phyloP scores from a whole-genome alignment of 2,329 filamentous ascomycete genomes.

The Fusarium sp. region DNA sequence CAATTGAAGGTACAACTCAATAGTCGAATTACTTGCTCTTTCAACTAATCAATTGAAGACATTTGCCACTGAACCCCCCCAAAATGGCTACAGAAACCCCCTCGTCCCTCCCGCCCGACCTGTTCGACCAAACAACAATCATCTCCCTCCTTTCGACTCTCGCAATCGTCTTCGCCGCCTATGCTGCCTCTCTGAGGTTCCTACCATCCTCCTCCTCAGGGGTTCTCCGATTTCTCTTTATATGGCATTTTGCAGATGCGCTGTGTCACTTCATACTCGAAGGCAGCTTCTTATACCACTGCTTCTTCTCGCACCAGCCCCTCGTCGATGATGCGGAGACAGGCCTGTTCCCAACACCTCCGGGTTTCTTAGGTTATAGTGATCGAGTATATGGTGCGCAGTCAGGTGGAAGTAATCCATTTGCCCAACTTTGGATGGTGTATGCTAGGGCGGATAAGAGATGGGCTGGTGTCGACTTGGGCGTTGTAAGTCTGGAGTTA shows the following conservation, averaged over 20 bases:
- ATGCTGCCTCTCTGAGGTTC: conserved; percentile 60
- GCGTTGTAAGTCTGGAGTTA: conserved; percentile 73
- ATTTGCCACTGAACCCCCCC: background rate
- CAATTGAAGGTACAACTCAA: background rate
- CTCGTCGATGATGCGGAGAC: conserved; percentile 47
- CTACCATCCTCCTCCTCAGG: conserved; percentile 63
- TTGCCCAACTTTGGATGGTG: conserved; percentile 76
- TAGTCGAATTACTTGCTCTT: background rate
- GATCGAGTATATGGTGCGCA: conserved; percentile 68
- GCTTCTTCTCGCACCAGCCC: conserved; percentile 77
- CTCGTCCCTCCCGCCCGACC: conserved; percentile 61
- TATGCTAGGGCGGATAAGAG: conserved; percentile 73
- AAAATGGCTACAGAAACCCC: conserved; percentile 31
- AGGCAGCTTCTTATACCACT: conserved; percentile 92
- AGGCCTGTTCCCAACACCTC: conserved; percentile 60
- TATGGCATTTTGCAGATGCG: conserved; percentile 95
- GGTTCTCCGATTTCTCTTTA: conserved; percentile 81
- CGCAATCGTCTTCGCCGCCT: conserved; percentile 63
- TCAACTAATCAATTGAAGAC: background rate
- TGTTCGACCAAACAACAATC: conserved; percentile 72
- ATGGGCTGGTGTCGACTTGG: conserved; percentile 73
- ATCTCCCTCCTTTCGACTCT: conserved; percentile 68
- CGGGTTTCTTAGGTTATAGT: conserved; percentile 64
- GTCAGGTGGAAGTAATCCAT: conserved; percentile 64
- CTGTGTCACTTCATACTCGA: conserved; percentile 93